A percentile compares a stretch with the other conserved stretches of the same genome.
phyloP scores from a whole-genome alignment of 768 basidiomycete species.

The Kwoniella dendrophila region DNA sequence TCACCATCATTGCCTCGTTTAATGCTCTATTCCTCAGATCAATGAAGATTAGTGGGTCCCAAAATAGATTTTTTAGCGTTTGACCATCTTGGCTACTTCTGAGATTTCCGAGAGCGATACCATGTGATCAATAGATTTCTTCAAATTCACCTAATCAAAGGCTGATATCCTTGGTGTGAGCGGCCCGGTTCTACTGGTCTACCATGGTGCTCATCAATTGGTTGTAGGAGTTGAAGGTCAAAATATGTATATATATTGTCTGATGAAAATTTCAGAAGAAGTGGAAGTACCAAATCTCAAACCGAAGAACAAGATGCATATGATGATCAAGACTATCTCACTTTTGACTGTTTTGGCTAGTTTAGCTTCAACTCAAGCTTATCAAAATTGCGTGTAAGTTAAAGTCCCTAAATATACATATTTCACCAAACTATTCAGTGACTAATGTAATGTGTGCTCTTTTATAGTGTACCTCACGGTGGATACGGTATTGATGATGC shows the following conservation, averaged over 20 bases:
- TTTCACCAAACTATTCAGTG: neutral
- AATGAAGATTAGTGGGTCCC: neutral
- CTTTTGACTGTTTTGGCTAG: neutral
- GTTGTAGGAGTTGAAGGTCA: too few species aligned
- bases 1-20: too few species aligned
- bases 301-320: too few species aligned
- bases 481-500: slow-evolving; percentile 12
- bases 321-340: neutral
- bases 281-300: too few species aligned
- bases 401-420: too few species aligned
- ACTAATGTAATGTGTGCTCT: neutral
- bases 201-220: neutral
- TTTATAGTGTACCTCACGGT: slow-evolving; percentile 12
- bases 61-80: neutral
- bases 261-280: too few species aligned
- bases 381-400: slow-evolving; percentile 5
- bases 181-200: neutral
- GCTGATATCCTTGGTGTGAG: too few species aligned
- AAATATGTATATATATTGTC: too few species aligned
- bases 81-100: neutral
- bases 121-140: neutral
- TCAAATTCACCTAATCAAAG: too few species aligned
- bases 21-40: too few species aligned
- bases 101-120: too few species aligned
- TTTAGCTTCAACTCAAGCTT: neutral